Conservation (phyloP, 176 grass and related monocot genomes). For the Oryza longistaminata region DNA sequence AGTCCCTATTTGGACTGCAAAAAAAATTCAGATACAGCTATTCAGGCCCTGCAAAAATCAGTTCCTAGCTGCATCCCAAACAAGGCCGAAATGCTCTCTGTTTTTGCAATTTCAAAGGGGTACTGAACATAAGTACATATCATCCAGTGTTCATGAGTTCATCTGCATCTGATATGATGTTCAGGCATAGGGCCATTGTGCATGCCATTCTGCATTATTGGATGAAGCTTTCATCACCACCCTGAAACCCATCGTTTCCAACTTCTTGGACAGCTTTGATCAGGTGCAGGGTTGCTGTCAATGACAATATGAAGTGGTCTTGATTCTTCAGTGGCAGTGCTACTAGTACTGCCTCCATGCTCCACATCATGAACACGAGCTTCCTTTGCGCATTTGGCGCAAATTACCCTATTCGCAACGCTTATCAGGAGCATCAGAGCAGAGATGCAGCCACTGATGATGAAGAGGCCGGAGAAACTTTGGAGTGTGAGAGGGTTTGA, state of each 20-base stretch:
- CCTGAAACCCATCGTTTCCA: background rate
- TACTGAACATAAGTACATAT: background rate
- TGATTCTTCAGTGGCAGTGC: too few relatives aligned
- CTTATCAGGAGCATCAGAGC: slow-evolving; percentile 50
- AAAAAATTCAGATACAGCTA: background rate
- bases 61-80: background rate
- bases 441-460: slow-evolving; percentile 48
- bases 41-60: background rate
- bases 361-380: background rate
- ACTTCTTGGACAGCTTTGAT: background rate
- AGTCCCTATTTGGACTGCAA: background rate
- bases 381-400: background rate
- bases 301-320: background rate
- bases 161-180: background rate
- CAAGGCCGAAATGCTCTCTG: background rate
- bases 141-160: background rate
- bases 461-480: slow-evolving; percentile 60
- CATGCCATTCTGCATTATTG: background rate
- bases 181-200: background rate
- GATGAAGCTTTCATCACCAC: too few relatives aligned
- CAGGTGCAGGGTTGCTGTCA: background rate
- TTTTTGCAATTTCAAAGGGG: background rate
- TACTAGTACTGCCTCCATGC: background rate
- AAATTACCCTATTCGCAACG: background rate
- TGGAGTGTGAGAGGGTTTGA: slow-evolving; percentile 37